phyloP scores from a whole-genome alignment of 768 basidiomycete species.

The Tricholomella constricta region DNA sequence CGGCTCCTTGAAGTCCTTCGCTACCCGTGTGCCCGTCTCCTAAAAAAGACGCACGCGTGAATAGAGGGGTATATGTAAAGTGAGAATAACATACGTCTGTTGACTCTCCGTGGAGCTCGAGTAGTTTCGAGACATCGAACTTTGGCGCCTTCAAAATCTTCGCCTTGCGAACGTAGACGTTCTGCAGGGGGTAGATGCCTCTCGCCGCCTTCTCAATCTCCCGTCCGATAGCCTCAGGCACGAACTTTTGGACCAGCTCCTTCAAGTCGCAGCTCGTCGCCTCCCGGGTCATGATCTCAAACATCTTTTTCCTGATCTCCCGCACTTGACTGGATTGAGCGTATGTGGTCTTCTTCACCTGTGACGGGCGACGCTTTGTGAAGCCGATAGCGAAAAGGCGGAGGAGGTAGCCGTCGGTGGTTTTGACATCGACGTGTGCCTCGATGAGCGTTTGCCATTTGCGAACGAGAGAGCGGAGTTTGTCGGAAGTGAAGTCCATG shows the following conservation, averaged over 20 bases:
- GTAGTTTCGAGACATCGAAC: constrained; percentile 92
- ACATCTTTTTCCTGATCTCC: constrained; percentile 99
- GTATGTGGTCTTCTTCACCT: constrained; percentile 99
- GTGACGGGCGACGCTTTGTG: constrained; percentile 94
- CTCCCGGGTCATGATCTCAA: constrained; percentile 97
- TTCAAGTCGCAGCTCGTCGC: constrained; percentile 95
- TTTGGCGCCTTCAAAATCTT: constrained; percentile 99
- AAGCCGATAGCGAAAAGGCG: constrained; percentile 99
- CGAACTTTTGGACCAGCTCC: constrained; percentile 98
- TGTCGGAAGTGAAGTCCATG: constrained; percentile 99
- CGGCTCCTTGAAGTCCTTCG: constrained; percentile 98
- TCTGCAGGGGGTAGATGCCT: constrained; percentile 98
- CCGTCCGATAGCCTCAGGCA: constrained; percentile 97
- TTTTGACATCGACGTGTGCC: constrained; percentile 98
- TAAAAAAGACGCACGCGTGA: constrained; percentile 31
- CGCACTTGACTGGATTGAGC: constrained; percentile 93
- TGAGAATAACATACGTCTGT: constrained; percentile 70
- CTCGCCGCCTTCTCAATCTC: constrained; percentile 99
- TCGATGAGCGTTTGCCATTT: constrained; percentile 99
- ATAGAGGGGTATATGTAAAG: background rate
- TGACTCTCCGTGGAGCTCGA: constrained; percentile 96
- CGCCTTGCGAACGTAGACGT: constrained; percentile 98
- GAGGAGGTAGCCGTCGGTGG: constrained; percentile 98
- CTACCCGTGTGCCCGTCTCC: constrained; percentile 94
- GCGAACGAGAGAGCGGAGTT: constrained; percentile 98